Evolutionary conservation across 2,329 filamentous ascomycete genomes (phyloP).

Genomic region (Hirsutella minnesotensis): DNA sequence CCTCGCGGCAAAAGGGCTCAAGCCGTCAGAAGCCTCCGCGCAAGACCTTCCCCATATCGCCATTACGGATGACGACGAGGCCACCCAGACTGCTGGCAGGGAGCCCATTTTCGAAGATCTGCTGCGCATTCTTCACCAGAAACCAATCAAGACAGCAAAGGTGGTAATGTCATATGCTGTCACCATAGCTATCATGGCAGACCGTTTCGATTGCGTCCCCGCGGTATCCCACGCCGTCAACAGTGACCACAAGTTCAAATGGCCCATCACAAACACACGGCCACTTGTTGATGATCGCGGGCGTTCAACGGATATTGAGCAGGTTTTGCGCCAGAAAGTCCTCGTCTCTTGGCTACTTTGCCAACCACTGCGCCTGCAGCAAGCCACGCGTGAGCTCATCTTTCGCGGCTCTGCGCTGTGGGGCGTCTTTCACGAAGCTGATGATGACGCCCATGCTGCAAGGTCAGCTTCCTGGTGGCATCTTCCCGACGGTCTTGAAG

Average conservation of each 20-base stretch:
- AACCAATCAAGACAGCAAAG: slow-evolving; percentile 22
- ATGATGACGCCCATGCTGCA: slow-evolving; percentile 7
- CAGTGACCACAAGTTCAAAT: slow-evolving; percentile 38
- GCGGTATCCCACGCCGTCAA: slow-evolving; percentile 42
- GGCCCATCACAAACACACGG: slow-evolving; percentile 33
- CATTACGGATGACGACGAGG: slow-evolving; percentile 58
- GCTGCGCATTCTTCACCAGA: slow-evolving; percentile 51
- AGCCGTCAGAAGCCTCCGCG: slow-evolving; percentile 34
- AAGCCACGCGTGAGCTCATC: slow-evolving; percentile 54
- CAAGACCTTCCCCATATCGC: slow-evolving; percentile 48
- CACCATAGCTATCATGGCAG: slow-evolving; percentile 58
- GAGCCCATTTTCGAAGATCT: slow-evolving; percentile 56
- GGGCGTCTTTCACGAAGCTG: slow-evolving; percentile 27
- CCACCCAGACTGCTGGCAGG: slow-evolving; percentile 47
- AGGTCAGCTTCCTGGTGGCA: slow-evolving; percentile 55
- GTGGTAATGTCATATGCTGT: slow-evolving; percentile 47
- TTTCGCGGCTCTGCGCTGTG: slow-evolving; percentile 51
- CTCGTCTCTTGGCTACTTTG: slow-evolving; percentile 55
- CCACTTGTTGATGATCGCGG: slow-evolving; percentile 24
- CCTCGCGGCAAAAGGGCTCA: slow-evolving; percentile 34
- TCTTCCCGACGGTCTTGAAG: slow-evolving; percentile 55
- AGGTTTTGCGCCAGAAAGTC: slow-evolving; percentile 57
- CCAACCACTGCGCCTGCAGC: slow-evolving; percentile 45
- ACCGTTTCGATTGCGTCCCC: slow-evolving; percentile 56
- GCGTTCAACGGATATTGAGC: slow-evolving; percentile 38